A percentile compares a stretch with the other conserved stretches of the same genome.
Evolutionary conservation across 345 rosid species (phyloP).

Genomic region (Citrus maxima): DNA sequence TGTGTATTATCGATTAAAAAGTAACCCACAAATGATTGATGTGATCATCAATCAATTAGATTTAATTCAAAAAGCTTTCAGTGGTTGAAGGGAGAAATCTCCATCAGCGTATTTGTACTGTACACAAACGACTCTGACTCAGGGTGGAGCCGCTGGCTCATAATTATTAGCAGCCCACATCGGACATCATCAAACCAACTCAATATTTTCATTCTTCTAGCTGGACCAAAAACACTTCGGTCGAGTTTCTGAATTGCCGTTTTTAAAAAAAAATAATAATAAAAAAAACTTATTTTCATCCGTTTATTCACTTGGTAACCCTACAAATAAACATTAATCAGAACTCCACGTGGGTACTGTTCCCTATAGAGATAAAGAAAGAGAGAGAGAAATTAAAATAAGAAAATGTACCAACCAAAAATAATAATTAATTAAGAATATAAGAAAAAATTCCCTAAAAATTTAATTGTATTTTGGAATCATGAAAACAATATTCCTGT

Average conservation of each 20-base stretch:
- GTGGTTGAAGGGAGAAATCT: too few species aligned
- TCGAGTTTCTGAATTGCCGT: too few species aligned
- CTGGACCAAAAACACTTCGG: too few species aligned
- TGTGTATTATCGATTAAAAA: background rate
- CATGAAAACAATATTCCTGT: background rate
- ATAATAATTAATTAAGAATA: background rate
- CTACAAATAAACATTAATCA: slow-evolving; percentile 15
- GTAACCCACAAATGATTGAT: background rate
- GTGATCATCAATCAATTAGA: background rate
- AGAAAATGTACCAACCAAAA: background rate
- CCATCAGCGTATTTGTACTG: too few species aligned
- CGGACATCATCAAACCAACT: slow-evolving; percentile 11
- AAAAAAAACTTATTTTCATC: background rate
- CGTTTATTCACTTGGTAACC: slow-evolving; percentile 19
- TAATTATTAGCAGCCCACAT: slow-evolving; percentile 13
- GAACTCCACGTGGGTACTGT: slow-evolving; percentile 22
- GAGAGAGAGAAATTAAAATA: background rate
- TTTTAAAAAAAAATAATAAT: too few species aligned
- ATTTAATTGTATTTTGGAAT: too few species aligned
- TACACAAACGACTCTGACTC: too few species aligned
- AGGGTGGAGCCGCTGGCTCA: slow-evolving; percentile 23
- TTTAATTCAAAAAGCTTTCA: background rate
- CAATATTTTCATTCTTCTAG: slow-evolving; percentile 4
- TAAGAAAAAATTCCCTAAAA: too few species aligned
- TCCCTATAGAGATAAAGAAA: background rate